These are phyloP conservation scores for Diaporthe destruens DNA, from an alignment of 2,329 filamentous ascomycete genomes.

Conservation along the genomic window DNA sequence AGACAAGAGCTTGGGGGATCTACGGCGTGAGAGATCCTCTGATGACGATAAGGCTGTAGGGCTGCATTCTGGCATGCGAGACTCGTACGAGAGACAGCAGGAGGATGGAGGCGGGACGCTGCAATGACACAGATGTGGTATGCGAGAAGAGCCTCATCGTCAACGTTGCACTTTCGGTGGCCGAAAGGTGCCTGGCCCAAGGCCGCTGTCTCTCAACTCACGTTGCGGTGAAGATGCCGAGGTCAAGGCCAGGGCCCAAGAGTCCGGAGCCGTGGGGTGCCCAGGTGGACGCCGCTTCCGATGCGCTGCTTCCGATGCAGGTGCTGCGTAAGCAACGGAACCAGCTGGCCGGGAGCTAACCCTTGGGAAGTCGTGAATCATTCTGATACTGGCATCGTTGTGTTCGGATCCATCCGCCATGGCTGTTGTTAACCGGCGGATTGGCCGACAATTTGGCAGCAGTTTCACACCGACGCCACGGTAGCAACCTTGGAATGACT, in stretches of 20 bases:
- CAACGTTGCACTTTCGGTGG: conserved; percentile 1
- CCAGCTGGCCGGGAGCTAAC: not conserved
- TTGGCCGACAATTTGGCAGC: conserved; percentile 17
- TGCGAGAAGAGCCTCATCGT: conserved; percentile 8
- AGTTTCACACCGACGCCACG: conserved; percentile 10
- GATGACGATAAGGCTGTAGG: conserved; percentile 36
- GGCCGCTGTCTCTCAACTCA: not conserved
- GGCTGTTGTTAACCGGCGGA: conserved; percentile 30
- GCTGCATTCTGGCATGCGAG: conserved; percentile 29
- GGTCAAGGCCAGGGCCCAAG: not conserved
- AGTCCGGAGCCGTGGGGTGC: not conserved
- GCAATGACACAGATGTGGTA: not conserved
- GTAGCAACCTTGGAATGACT: conserved; percentile 15
- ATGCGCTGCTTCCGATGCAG: not conserved
- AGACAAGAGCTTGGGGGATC: conserved; percentile 23
- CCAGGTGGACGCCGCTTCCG: not conserved
- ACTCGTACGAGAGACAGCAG: conserved; percentile 20
- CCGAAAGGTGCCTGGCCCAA: conserved; percentile 13
- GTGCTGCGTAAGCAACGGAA: conserved; percentile 24
- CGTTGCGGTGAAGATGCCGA: conserved; percentile 18
- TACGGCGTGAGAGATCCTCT: conserved; percentile 12
- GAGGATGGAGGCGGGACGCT: not conserved
- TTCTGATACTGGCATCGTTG: conserved; percentile 1
- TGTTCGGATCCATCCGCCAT: conserved; percentile 11
- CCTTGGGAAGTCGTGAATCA: not conserved